These are phyloP conservation scores for Lentinus brumalis DNA, from an alignment of 768 basidiomycete species.

Conservation along the genomic window DNA sequence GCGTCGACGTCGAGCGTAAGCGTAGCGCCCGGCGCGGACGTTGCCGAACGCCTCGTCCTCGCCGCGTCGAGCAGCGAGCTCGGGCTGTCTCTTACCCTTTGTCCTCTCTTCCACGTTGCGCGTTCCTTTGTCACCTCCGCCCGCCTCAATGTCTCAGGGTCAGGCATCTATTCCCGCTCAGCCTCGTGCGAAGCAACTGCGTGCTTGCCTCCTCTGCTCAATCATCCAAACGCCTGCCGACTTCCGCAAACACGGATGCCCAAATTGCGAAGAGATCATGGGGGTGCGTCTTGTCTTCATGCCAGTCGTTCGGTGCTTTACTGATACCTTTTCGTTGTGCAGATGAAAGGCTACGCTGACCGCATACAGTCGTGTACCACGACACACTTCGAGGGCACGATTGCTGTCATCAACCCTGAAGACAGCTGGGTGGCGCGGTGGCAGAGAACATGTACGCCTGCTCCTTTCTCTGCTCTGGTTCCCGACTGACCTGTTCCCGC, in stretches of 20 bases:
- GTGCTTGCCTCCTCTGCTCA: constrained; percentile 94
- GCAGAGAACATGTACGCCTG: constrained; percentile 83
- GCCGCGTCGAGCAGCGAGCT: neutral
- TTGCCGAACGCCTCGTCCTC: constrained; percentile 7
- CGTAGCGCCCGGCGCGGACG: constrained; percentile 7
- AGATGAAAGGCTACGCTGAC: constrained; percentile 91
- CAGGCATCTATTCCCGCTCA: constrained; percentile 53
- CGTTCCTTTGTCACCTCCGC: neutral
- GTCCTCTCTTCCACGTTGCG: neutral
- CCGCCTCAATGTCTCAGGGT: constrained; percentile 24
- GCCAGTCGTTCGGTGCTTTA: neutral
- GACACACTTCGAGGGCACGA: constrained; percentile 89
- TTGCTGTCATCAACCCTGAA: constrained; percentile 83
- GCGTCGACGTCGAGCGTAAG: neutral
- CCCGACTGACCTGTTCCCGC: neutral
- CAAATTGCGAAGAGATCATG: constrained; percentile 95
- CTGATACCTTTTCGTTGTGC: neutral
- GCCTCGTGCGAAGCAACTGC: constrained; percentile 70
- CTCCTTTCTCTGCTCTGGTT: neutral
- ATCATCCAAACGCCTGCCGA: constrained; percentile 83
- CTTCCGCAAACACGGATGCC: constrained; percentile 86
- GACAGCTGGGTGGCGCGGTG: constrained; percentile 95
- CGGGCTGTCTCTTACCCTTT: neutral
- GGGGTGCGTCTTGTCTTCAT: constrained; percentile 56
- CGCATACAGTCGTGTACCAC: constrained; percentile 87